Conservation (phyloP, 2,329 filamentous ascomycete species). For the Talaromyces sp. region DNA sequence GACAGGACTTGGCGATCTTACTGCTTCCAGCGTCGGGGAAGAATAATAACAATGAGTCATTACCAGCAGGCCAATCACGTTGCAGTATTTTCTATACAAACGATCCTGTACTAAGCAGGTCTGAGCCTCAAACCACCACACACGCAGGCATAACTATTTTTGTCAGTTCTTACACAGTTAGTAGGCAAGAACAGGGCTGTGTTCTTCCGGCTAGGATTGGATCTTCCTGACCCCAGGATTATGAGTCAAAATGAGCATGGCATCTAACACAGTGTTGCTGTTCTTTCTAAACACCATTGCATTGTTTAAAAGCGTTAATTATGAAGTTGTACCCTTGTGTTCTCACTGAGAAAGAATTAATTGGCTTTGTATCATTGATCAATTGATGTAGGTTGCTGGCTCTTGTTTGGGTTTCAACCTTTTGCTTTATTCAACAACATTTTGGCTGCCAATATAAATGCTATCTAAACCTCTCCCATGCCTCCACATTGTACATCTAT, state of each 20-base stretch:
- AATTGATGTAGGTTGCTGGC: too few relatives aligned
- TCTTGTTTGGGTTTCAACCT: neutral
- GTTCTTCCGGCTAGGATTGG: neutral
- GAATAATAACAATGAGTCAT: neutral
- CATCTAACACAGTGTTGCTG: neutral
- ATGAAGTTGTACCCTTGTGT: too few relatives aligned
- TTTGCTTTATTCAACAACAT: neutral
- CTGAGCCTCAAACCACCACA: neutral
- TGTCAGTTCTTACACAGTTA: neutral
- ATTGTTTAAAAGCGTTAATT: neutral
- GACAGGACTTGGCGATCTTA: neutral
- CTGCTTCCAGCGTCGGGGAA: neutral
- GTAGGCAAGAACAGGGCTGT: neutral
- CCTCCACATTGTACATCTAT: neutral
- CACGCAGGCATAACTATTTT: neutral
- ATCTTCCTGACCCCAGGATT: neutral
- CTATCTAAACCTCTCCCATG: neutral
- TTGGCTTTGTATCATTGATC: too few relatives aligned
- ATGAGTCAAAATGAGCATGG: neutral
- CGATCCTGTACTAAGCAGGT: neutral
- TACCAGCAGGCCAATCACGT: neutral
- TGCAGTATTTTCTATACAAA: neutral
- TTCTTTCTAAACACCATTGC: too few relatives aligned
- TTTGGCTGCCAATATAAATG: neutral
- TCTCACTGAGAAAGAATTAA: too few relatives aligned